Percentiles rank a stretch among this genome's conserved stretches.
Evolutionary conservation across 176 grass and related monocot species (phyloP).

Genomic region (Oropetium thomaeum): DNA sequence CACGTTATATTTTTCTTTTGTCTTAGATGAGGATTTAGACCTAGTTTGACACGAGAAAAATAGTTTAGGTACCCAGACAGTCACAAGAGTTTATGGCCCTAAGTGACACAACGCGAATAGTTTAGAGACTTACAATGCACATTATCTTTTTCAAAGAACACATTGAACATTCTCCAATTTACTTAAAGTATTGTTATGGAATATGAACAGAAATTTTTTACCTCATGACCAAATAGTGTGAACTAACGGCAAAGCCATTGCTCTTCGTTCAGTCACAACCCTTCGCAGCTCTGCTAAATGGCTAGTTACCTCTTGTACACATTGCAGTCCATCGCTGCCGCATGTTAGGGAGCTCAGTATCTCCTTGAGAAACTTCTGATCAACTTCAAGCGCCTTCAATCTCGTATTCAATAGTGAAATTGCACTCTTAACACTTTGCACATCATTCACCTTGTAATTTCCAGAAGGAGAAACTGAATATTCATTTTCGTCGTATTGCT

Average conservation of each 20-base stretch:
- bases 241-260: conserved; percentile 6
- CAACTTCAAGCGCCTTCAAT: conserved; percentile 50
- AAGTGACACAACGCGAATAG: too few relatives aligned
- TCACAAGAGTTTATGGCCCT: too few relatives aligned
- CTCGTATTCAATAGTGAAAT: conserved; percentile 39
- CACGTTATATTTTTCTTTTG: too few relatives aligned
- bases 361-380: conserved; percentile 55
- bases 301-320: conserved; percentile 50
- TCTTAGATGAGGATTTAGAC: too few relatives aligned
- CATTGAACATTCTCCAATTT: neutral
- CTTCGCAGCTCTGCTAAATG: conserved; percentile 59
- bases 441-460: neutral
- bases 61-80: too few relatives aligned
- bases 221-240: conserved; percentile 6
- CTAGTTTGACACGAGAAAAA: too few relatives aligned
- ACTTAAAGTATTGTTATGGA: neutral
- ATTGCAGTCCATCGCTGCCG: conserved; percentile 42
- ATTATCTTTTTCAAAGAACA: neutral
- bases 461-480: conserved; percentile 16
- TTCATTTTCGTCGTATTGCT: neutral
- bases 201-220: conserved; percentile 14
- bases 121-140: too few relatives aligned
- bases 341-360: conserved; percentile 42
- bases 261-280: conserved; percentile 14
- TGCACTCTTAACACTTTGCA: conserved; percentile 26